Evolutionary conservation across 75 land plant species (phyloP).

Genomic region (Isoetes taiwanensis): DNA sequence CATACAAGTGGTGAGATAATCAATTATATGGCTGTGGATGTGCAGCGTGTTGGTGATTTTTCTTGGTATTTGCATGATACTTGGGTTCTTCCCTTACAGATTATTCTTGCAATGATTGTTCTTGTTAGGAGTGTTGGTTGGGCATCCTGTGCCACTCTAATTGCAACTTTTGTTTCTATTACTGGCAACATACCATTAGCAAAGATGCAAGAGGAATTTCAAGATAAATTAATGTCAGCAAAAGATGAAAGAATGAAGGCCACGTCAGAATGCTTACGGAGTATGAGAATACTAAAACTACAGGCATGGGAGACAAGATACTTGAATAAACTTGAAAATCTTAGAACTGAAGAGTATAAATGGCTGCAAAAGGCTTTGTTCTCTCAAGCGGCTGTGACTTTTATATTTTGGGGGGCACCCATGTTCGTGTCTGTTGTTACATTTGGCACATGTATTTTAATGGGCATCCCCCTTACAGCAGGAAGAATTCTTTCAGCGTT

Average conservation of each 20-base stretch:
- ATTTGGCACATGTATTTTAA: slow-evolving; percentile 49
- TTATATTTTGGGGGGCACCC: slow-evolving; percentile 76
- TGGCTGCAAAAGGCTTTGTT: slow-evolving; percentile 62
- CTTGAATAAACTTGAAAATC: slow-evolving; percentile 38
- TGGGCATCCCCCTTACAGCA: slow-evolving; percentile 68
- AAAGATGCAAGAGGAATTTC: slow-evolving; percentile 72
- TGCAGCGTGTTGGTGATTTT: slow-evolving; percentile 76
- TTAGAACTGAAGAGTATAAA: slow-evolving; percentile 48
- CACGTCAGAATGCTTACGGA: slow-evolving; percentile 70
- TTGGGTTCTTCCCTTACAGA: slow-evolving; percentile 90
- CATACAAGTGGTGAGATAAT: slow-evolving; percentile 94
- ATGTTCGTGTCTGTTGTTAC: slow-evolving; percentile 66
- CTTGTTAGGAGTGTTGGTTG: slow-evolving; percentile 71
- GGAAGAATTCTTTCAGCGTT: slow-evolving; percentile 76
- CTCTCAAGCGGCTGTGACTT: slow-evolving; percentile 62
- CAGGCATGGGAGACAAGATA: slow-evolving; percentile 82
- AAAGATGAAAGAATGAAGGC: slow-evolving; percentile 92
- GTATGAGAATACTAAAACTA: slow-evolving; percentile 70
- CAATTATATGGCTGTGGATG: slow-evolving; percentile 98
- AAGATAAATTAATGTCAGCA: slow-evolving; percentile 73
- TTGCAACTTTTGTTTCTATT: slow-evolving; percentile 66
- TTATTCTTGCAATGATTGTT: slow-evolving; percentile 62
- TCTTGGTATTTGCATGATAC: slow-evolving; percentile 89
- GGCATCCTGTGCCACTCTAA: slow-evolving; percentile 60
- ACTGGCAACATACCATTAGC: slow-evolving; percentile 64